Evolutionary conservation across 768 basidiomycete genomes (phyloP).

Genomic region (Podaxis mareebaensis): DNA sequence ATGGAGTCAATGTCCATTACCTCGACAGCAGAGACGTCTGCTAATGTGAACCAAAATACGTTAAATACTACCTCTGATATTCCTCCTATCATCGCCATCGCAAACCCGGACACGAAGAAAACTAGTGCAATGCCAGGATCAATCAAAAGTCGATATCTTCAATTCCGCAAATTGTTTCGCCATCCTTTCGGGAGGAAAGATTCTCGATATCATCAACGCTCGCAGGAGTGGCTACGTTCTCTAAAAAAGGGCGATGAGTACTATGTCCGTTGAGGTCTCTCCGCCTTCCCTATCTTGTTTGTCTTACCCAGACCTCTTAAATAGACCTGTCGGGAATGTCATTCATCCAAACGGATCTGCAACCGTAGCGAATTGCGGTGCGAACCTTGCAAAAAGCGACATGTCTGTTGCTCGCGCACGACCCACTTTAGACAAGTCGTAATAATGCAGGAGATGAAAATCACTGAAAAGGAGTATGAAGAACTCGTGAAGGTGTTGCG

Average conservation of each 20-base stretch:
- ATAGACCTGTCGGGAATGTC: background rate
- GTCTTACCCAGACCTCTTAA: background rate
- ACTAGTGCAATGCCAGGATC: background rate
- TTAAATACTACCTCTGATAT: background rate
- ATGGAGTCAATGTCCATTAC: background rate
- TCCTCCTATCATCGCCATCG: background rate
- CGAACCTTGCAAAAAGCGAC: background rate
- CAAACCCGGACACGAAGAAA: background rate
- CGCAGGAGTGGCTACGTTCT: background rate
- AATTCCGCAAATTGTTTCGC: background rate
- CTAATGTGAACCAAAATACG: too few species aligned
- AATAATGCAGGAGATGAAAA: background rate
- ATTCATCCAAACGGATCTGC: background rate
- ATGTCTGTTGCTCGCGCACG: background rate
- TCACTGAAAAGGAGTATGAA: background rate
- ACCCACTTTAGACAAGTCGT: background rate
- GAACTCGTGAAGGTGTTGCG: background rate
- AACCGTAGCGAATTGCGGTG: background rate
- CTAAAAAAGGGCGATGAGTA: background rate
- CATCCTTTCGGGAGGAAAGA: background rate
- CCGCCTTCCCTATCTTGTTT: background rate
- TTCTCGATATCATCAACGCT: background rate
- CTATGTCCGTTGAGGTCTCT: background rate
- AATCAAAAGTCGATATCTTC: background rate
- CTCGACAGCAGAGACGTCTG: too few species aligned